Percentiles rank a stretch among this genome's conserved stretches.
These are phyloP conservation scores for Blastocystis sp. DNA, from an alignment of 352 stramenopile genomes.

Conservation along the genomic window DNA sequence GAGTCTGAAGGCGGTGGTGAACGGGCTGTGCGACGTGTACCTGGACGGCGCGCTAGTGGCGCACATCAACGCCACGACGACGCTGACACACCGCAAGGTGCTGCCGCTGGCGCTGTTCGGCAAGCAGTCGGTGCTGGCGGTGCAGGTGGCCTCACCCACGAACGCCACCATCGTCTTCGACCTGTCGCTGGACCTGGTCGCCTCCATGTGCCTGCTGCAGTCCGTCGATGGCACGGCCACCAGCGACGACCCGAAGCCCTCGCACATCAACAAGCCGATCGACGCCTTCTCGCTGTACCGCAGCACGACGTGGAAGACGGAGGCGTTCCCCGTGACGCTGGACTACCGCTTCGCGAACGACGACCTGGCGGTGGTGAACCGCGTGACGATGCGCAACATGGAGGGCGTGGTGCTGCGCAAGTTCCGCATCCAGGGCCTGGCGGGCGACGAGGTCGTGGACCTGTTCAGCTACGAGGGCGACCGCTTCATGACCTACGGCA, in stretches of 20 bases:
- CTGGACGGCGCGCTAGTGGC: neutral
- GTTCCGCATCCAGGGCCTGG: neutral
- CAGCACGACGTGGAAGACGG: neutral
- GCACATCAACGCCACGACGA: neutral
- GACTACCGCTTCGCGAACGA: neutral
- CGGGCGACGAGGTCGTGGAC: neutral
- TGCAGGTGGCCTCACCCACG: neutral
- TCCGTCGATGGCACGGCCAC: neutral
- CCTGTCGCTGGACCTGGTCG: neutral
- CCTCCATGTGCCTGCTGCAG: neutral
- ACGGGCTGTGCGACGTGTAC: neutral
- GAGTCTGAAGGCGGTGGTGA: neutral
- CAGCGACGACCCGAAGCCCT: neutral
- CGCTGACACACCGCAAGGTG: neutral
- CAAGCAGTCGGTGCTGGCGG: neutral
- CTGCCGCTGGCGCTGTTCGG: neutral
- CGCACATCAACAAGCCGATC: neutral
- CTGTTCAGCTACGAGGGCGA: neutral
- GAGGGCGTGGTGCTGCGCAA: neutral
- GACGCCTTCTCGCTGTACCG: neutral
- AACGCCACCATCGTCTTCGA: neutral
- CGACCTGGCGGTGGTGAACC: slow-evolving; percentile 1
- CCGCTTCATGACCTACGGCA: neutral
- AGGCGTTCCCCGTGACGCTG: neutral
- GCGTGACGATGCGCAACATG: neutral